Percentiles rank a stretch among this genome's conserved stretches.
These are phyloP conservation scores for Solanum verrucosum DNA, from an alignment of 257 asterid genomes.

Conservation along the genomic window DNA sequence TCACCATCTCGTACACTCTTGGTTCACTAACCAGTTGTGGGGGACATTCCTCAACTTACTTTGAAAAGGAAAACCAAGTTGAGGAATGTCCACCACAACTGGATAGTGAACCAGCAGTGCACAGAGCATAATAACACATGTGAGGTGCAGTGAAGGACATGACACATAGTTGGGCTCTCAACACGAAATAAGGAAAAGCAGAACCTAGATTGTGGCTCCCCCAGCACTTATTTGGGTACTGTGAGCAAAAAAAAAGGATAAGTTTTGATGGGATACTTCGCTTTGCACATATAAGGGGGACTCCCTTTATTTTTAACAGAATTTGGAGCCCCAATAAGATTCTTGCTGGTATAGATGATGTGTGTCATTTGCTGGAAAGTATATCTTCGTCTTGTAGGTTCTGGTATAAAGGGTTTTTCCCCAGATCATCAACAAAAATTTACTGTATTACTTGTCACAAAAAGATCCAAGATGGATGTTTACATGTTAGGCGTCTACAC, in stretches of 20 bases:
- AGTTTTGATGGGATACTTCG: neutral
- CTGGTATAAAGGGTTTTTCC: neutral
- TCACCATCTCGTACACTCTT: neutral
- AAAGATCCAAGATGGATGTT: neutral
- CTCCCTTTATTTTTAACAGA: neutral
- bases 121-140: neutral
- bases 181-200: neutral
- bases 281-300: neutral
- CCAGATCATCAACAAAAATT: neutral
- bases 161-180: neutral
- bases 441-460: neutral
- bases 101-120: neutral
- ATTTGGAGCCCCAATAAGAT: neutral
- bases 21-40: neutral
- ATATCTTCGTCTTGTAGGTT: neutral
- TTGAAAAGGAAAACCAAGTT: neutral
- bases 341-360: neutral
- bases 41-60: neutral
- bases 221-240: neutral
- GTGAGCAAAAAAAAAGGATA: neutral
- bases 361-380: neutral
- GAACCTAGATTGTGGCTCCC: neutral
- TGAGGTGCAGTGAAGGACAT: neutral
- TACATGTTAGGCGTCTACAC: neutral
- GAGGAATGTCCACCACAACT: neutral